Conservation (phyloP, 768 basidiomycete species). For the Podaxis carcinomalis region DNA sequence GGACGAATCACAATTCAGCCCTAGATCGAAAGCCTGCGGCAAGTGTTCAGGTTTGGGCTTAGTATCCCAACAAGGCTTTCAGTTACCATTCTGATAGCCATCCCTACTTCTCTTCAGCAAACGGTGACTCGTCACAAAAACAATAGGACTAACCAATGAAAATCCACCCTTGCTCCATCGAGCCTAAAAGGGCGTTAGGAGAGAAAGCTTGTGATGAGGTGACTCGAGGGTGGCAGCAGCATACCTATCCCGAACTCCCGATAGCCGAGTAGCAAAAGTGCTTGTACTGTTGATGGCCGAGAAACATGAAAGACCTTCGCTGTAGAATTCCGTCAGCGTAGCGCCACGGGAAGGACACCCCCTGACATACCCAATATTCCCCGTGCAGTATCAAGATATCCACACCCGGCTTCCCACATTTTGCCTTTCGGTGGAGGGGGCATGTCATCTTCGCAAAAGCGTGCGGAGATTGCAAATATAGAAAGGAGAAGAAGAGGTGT, state of each 20-base stretch:
- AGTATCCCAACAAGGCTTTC: slow-evolving; percentile 19
- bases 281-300: slow-evolving; percentile 74
- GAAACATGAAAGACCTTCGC: slow-evolving; percentile 58
- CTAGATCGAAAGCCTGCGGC: slow-evolving; percentile 69
- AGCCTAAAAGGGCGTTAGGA: slow-evolving; percentile 30
- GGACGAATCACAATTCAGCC: slow-evolving; percentile 74
- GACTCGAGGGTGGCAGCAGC: background rate
- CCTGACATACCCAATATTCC: slow-evolving; percentile 49
- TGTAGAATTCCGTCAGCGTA: slow-evolving; percentile 11
- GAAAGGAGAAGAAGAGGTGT: slow-evolving; percentile 70
- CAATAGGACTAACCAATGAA: slow-evolving; percentile 51
- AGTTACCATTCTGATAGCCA: slow-evolving; percentile 29
- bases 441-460: slow-evolving; percentile 54
- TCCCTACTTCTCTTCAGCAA: slow-evolving; percentile 14
- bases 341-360: background rate
- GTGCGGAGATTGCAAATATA: slow-evolving; percentile 79
- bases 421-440: slow-evolving; percentile 44
- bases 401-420: slow-evolving; percentile 68
- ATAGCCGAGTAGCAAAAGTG: slow-evolving; percentile 73
- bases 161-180: slow-evolving; percentile 84
- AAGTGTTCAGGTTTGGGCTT: background rate
- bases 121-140: slow-evolving; percentile 2
- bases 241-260: slow-evolving; percentile 79
- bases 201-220: background rate
- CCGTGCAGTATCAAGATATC: slow-evolving; percentile 60